Percentiles rank a stretch among this genome's conserved stretches.
Evolutionary conservation across 768 basidiomycete species (phyloP).

Genomic region (Lactarius sanguifluus): DNA sequence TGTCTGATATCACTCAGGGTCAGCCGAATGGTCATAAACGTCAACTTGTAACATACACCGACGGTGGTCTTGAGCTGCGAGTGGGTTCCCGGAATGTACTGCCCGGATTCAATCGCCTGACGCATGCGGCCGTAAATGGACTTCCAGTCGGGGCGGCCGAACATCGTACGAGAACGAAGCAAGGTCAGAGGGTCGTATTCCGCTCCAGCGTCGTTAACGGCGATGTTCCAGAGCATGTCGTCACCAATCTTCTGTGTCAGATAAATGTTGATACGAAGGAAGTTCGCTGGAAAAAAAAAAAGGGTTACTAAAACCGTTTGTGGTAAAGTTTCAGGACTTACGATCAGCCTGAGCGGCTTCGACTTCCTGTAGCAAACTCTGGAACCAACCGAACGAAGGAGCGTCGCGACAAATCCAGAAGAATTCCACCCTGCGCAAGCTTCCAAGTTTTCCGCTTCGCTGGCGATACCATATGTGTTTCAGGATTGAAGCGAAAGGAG

Average conservation of each 20-base stretch:
- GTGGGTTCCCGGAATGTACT: constrained; percentile 76
- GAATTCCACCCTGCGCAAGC: constrained; percentile 87
- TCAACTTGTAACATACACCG: constrained; percentile 52
- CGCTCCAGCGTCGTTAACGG: constrained; percentile 81
- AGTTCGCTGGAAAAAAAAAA: constrained; percentile 59
- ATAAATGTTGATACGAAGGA: constrained; percentile 89
- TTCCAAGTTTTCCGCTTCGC: constrained; percentile 70
- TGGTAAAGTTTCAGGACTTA: constrained; percentile 44
- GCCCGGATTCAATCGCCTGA: constrained; percentile 76
- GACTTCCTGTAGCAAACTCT: constrained; percentile 81
- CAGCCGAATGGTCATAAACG: constrained; percentile 18
- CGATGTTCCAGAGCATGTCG: constrained; percentile 91
- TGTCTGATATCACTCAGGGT: constrained; percentile 46
- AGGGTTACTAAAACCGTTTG: background rate
- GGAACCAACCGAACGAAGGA: constrained; percentile 99
- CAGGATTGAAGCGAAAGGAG: constrained; percentile 91
- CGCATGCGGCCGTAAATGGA: constrained; percentile 73
- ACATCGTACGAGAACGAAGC: constrained; percentile 85
- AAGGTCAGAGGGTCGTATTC: constrained; percentile 89
- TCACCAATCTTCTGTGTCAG: constrained; percentile 83
- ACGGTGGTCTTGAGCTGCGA: constrained; percentile 82
- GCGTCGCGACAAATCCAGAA: constrained; percentile 93
- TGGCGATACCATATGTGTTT: constrained; percentile 97
- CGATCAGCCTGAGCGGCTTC: constrained; percentile 88
- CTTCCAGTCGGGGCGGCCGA: constrained; percentile 90